phyloP scores from a whole-genome alignment of 2,329 filamentous ascomycete genomes.

The Epichloe brachyelytri region DNA sequence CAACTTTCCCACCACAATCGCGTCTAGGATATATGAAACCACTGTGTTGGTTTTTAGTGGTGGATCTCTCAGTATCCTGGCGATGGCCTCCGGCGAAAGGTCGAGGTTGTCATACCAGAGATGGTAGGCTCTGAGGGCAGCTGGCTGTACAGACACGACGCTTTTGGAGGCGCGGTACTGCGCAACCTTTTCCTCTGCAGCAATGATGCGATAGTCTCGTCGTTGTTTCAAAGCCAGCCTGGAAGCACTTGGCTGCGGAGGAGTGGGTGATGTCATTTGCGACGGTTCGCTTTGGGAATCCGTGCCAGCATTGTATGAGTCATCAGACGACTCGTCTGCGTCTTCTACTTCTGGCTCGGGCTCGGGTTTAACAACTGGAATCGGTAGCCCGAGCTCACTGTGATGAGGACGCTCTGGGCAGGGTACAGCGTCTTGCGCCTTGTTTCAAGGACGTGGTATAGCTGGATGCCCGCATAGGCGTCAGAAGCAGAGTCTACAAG shows the following conservation, averaged over 20 bases:
- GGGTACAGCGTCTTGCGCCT: constrained; percentile 51
- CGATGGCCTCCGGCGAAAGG: constrained; percentile 36
- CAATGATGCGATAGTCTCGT: constrained; percentile 28
- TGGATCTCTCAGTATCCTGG: constrained; percentile 43
- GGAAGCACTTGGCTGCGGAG: neutral
- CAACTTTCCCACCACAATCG: constrained; percentile 37
- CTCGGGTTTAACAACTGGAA: constrained; percentile 30
- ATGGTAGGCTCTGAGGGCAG: constrained; percentile 44
- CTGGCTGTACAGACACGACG: constrained; percentile 12
- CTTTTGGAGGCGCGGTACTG: constrained; percentile 23
- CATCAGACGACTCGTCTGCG: neutral
- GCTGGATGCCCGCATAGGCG: constrained; percentile 63
- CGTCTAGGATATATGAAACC: constrained; percentile 43
- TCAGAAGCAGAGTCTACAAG: constrained; percentile 62
- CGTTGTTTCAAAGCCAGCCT: neutral
- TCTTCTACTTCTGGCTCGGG: neutral
- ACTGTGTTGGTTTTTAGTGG: constrained; percentile 46
- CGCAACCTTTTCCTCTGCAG: constrained; percentile 27
- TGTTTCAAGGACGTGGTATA: constrained; percentile 60
- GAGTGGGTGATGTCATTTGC: neutral
- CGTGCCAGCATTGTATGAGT: neutral
- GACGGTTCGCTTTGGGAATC: neutral
- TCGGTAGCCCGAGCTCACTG: constrained; percentile 53
- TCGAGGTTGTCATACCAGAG: constrained; percentile 46
- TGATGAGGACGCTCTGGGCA: constrained; percentile 56